Evolutionary conservation across 805 yeast genomes (phyloP).

Genomic region (Candida corydali): DNA sequence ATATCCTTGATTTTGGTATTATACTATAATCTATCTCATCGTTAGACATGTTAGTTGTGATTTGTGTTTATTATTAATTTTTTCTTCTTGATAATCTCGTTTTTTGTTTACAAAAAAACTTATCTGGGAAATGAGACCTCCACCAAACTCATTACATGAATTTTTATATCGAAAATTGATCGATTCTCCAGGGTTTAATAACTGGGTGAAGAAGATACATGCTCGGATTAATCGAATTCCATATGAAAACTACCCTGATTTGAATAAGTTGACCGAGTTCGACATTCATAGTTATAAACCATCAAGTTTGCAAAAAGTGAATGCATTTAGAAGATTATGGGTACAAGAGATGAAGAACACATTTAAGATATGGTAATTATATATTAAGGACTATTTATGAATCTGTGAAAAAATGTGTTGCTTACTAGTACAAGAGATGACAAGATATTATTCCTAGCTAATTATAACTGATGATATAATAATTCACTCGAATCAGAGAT

Average conservation of each 20-base stretch:
- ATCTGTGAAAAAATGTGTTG: too few species aligned
- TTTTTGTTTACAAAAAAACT: constrained; percentile 3
- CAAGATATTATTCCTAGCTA: too few species aligned
- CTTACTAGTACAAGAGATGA: too few species aligned
- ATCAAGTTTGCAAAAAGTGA: constrained; percentile 49
- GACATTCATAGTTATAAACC: constrained; percentile 40
- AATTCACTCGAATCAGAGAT: too few species aligned
- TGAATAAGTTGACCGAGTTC: constrained; percentile 15
- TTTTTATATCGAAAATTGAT: constrained; percentile 43
- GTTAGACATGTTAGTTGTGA: constrained; percentile 2
- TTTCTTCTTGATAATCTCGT: neutral
- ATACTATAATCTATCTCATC: constrained; percentile 5
- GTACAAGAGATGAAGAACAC: constrained; percentile 55
- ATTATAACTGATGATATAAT: too few species aligned
- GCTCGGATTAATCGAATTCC: constrained; percentile 61
- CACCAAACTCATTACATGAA: constrained; percentile 41
- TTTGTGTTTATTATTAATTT: constrained; percentile 3
- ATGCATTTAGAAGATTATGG: constrained; percentile 59
- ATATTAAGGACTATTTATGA: too few species aligned
- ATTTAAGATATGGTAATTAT: constrained; percentile 41
- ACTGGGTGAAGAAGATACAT: constrained; percentile 59
- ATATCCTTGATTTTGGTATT: constrained; percentile 3
- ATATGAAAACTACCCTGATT: constrained; percentile 27
- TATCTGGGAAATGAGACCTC: constrained; percentile 11
- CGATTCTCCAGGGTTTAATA: constrained; percentile 55